phyloP scores from a whole-genome alignment of 176 grass and related monocot species.

The Lolium multiflorum region DNA sequence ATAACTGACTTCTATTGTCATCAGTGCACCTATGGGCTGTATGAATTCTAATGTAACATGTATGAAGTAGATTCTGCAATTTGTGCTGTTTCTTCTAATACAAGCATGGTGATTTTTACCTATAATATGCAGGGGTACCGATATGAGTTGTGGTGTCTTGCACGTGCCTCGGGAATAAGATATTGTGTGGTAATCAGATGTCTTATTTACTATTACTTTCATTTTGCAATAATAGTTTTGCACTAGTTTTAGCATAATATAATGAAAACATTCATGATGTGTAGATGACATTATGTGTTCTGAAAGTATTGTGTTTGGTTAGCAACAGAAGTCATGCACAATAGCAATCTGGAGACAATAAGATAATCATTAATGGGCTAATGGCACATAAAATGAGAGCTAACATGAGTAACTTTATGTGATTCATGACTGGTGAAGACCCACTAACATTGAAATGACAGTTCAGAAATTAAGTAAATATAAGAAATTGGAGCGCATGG shows the following conservation, averaged over 20 bases:
- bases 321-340: not conserved
- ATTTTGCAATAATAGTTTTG: constrained; percentile 16
- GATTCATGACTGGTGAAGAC: not conserved
- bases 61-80: constrained; percentile 2
- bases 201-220: not conserved
- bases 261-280: not conserved
- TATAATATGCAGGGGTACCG: constrained; percentile 76
- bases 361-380: not conserved
- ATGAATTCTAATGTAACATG: not conserved
- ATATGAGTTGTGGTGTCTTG: constrained; percentile 97
- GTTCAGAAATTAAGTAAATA: constrained; percentile 12
- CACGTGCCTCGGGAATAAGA: constrained; percentile 89
- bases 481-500: not conserved
- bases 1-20: not conserved
- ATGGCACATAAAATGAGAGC: not conserved
- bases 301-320: constrained; percentile 8
- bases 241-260: constrained; percentile 15
- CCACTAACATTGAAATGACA: not conserved
- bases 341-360: not conserved
- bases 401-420: not conserved
- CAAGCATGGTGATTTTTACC: not conserved
- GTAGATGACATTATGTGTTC: not conserved
- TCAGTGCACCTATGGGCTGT: not conserved
- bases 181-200: constrained; percentile 76
- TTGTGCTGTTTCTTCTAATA: not conserved